A percentile compares a stretch with the other conserved stretches of the same genome.
Evolutionary conservation across 805 yeast genomes (phyloP).

Genomic region (Ogataea methanolica): DNA sequence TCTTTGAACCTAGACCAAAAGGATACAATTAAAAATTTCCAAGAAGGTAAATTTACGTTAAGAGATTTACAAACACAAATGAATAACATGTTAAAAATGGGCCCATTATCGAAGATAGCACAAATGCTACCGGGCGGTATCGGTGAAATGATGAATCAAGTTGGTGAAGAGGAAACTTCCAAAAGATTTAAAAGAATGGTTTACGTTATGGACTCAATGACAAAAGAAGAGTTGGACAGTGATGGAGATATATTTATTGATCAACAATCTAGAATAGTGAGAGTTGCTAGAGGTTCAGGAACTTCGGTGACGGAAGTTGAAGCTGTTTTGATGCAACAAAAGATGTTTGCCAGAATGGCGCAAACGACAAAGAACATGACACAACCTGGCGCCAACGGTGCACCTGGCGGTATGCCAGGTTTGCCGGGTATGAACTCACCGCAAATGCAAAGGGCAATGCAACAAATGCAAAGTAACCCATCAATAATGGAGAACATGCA

Average conservation of each 20-base stretch:
- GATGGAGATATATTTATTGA: constrained; percentile 79
- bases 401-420: constrained; percentile 47
- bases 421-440: constrained; percentile 31
- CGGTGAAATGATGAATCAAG: constrained; percentile 75
- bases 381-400: constrained; percentile 30
- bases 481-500: constrained; percentile 70
- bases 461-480: constrained; percentile 64
- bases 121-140: constrained; percentile 93
- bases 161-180: constrained; percentile 91
- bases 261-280: constrained; percentile 78
- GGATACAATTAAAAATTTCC: constrained; percentile 85
- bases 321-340: constrained; percentile 83
- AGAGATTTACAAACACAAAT: constrained; percentile 91
- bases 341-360: constrained; percentile 94
- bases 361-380: constrained; percentile 57
- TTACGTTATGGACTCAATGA: constrained; percentile 93
- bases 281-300: constrained; percentile 95
- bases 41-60: constrained; percentile 91
- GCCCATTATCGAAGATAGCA: constrained; percentile 91
- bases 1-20: constrained; percentile 83
- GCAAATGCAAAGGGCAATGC: constrained; percentile 45
- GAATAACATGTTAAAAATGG: constrained; percentile 95
- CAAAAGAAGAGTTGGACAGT: constrained; percentile 80
- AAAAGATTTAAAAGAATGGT: constrained; percentile 81
- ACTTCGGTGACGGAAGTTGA: constrained; percentile 90